Evolutionary conservation across 208 protist species (phyloP).

Genomic region (Kentomonas sorsogonicus): DNA sequence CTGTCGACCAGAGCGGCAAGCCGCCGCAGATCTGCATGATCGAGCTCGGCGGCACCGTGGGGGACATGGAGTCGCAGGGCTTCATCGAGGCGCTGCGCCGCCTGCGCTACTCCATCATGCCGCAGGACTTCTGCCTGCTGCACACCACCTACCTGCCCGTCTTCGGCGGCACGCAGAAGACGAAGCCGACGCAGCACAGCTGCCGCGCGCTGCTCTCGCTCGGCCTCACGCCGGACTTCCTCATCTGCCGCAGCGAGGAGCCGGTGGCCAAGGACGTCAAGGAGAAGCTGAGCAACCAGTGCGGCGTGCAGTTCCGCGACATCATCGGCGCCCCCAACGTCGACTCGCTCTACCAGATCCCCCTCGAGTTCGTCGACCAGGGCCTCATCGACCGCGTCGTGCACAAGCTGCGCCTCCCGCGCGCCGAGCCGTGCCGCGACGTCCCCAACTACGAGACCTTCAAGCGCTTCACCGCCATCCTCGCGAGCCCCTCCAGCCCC

Average conservation of each 20-base stretch:
- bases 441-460: conserved; percentile 77
- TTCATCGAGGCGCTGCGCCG: conserved; percentile 97
- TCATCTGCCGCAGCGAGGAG: conserved; percentile 95
- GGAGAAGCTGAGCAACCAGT: conserved; percentile 96
- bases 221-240: conserved; percentile 97
- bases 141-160: conserved; percentile 89
- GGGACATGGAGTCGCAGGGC: conserved; percentile 98
- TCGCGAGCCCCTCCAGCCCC: conserved; percentile 68
- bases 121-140: conserved; percentile 83
- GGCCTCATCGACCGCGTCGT: conserved; percentile 68
- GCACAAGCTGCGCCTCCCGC: conserved; percentile 70
- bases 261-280: conserved; percentile 71
- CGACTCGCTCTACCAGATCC: conserved; percentile 94
- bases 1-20: conserved; percentile 71
- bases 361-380: conserved; percentile 90
- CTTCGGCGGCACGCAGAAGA: conserved; percentile 97
- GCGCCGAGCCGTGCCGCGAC: conserved; percentile 29
- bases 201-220: conserved; percentile 93
- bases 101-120: conserved; percentile 75
- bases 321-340: conserved; percentile 97
- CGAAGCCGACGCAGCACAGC: conserved; percentile 98
- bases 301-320: conserved; percentile 91
- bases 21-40: conserved; percentile 96
- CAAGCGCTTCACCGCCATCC: conserved; percentile 61
- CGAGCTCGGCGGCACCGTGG: conserved; percentile 97